Base-by-base conservation (phyloP, 352 stramenopile genomes). In the Phytophthora agathidicida region DNA sequence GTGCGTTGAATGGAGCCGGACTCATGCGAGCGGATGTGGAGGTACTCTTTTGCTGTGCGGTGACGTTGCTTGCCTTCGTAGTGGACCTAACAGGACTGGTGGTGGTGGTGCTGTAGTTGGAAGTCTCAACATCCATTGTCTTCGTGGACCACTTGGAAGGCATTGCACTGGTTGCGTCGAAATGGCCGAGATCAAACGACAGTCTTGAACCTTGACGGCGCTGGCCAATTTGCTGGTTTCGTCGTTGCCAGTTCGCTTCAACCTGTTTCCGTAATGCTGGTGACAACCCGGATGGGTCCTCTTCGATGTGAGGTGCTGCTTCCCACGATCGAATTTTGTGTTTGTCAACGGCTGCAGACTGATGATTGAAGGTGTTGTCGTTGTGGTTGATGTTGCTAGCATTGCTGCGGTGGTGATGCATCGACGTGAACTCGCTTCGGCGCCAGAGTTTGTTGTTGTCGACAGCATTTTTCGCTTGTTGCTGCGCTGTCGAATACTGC, bases 241-340 rank as follows among this genome's bases (percentile, higher is more conserved):
- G 60, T 24, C 65, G 61, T 38, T 72, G 39, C 81, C 79, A 91
- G 28, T 88, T 81, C 3, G 71, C 73, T 39, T 91, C 81, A 3
- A 91, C 62, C 7, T 89, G 63, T 26, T 76, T 59, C 4, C 81
- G 47, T 23, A 91, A 74, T 10, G 72, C 52, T 26, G 76, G 66
- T 19, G 78, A 69, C 7, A 91, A 58, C 6, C 78, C 78, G 2
- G 81, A 83, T 8, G 80, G 80, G 28, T 88, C 80, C 22, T 65
- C 56, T 32, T 71, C 49, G 19, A 54, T 5, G 5, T 30, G 53
- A 46, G n/a, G 28, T 20, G 24, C 28, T 14, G 3, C 10, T 54
- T 47, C 16, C 46, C 36, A 71, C 6, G 27, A 8, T 36, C 41
- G 24, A 36, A 27, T 5, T 38, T 61, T 53, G 10, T 19, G 13